A percentile compares a stretch with the other conserved stretches of the same genome.
phyloP scores from a whole-genome alignment of 2,329 filamentous ascomycete genomes.

The Colletotrichum noveboracense region DNA sequence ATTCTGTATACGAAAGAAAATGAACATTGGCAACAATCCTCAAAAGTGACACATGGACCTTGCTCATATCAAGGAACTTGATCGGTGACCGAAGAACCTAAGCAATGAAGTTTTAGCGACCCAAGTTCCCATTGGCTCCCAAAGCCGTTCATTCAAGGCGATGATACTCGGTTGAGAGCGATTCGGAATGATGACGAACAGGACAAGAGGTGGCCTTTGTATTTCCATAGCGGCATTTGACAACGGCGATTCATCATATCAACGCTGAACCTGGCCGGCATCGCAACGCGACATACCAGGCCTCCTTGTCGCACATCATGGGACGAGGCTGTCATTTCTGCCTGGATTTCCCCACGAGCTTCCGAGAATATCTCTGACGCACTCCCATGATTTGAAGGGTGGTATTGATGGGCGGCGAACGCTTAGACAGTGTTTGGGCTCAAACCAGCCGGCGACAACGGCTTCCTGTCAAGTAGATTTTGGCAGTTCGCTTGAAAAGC shows the following conservation, averaged over 20 bases:
- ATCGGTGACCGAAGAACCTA: not conserved
- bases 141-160: not conserved
- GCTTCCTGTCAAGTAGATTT: not conserved
- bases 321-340: not conserved
- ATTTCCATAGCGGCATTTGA: not conserved
- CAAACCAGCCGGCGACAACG: not conserved
- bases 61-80: not conserved
- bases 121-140: not conserved
- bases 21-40: not conserved
- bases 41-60: not conserved
- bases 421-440: constrained; percentile 12
- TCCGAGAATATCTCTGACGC: not conserved
- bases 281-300: not conserved
- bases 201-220: not conserved
- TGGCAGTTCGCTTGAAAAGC: not conserved
- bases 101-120: not conserved
- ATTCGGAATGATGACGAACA: not conserved
- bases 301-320: not conserved
- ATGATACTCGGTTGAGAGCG: fast-evolving
- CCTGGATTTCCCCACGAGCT: not conserved
- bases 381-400: not conserved
- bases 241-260: not conserved
- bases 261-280: not conserved
- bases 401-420: not conserved
- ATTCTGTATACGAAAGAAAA: not conserved